Conservation (phyloP, 306 rosid genomes). For the Ochetophila trinervis region DNA sequence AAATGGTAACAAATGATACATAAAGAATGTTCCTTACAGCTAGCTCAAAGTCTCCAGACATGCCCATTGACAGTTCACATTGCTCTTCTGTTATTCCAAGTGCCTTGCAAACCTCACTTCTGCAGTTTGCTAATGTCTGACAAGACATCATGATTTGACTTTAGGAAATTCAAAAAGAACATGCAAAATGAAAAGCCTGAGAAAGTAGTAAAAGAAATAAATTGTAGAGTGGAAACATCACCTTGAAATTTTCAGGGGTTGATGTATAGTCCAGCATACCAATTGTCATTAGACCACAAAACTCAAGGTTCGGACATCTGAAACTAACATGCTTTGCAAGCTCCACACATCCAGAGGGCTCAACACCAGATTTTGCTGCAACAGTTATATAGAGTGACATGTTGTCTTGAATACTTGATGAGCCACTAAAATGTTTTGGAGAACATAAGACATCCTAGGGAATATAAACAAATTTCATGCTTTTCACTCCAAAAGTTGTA, state of each 20-base stretch:
- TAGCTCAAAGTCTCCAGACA: constrained; percentile 90
- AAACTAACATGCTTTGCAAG: constrained; percentile 69
- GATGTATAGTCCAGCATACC: constrained; percentile 91
- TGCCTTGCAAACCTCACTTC: constrained; percentile 74
- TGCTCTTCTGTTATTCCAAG: constrained; percentile 69
- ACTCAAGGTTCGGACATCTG: constrained; percentile 72
- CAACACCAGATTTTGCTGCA: constrained; percentile 88
- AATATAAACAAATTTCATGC: not conserved
- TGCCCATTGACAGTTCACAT: constrained; percentile 93
- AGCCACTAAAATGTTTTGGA: not conserved
- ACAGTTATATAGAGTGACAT: not conserved
- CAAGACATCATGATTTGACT: constrained; percentile 23
- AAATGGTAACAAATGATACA: not conserved
- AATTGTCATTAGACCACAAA: constrained; percentile 88
- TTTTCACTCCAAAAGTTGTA: not conserved
- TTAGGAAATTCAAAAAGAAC: constrained; percentile 15
- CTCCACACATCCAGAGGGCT: constrained; percentile 70
- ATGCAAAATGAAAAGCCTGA: not conserved
- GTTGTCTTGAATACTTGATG: not conserved
- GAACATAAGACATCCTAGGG: not conserved
- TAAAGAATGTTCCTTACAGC: constrained; percentile 59
- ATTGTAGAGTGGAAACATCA: constrained; percentile 18
- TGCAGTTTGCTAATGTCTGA: constrained; percentile 66
- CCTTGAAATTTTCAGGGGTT: constrained; percentile 93
- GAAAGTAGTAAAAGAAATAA: not conserved